Base-by-base conservation (phyloP, 2,329 filamentous ascomycete genomes). In the Hymenoscyphus repandus region DNA sequence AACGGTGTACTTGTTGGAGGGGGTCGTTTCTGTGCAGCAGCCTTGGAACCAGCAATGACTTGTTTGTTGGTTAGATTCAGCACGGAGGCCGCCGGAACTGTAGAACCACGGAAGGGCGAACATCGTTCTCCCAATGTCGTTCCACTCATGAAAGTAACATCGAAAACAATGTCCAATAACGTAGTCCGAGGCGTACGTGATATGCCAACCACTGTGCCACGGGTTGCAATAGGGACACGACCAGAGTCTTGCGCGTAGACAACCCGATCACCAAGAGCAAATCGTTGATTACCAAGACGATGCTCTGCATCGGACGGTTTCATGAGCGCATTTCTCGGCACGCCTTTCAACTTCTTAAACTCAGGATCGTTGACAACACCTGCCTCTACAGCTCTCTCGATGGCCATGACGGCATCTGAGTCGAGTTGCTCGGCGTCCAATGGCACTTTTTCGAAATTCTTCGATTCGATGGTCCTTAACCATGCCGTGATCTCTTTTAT, bases 291-390 rank as follows among this genome's bases (percentile, higher is more conserved):
- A 50, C 88, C 85, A 37, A 97, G 80, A 47, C 91, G 85, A 66
- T 96, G 88, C 68, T 96, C 91, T n/a, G 91, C 91, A 70, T 99
- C 93, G 1, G 85, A 79, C n/a, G 95, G 95, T 66, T 95, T 95
- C 64, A 99, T 76, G 15, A 99, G 74, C 7, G 90, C 93, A 59
- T 85, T 85, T 47, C 95, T 84, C 45, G 93, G 93, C 40, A 96
- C 90, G 49, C 84, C 83, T 52, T 82, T 84, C 55, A 96, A 77
- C 63, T 82, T 87, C 73, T 85, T 88, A 47, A 80, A 74, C 36
- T 83, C 76, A 13, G 77, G 69, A 12, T 75, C 77, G 20, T 74
- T 72, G 38, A 74, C 70, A 53, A 76, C 72, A 27, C 80, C 70
- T 47, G 76, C 69, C 45, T 96, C 89, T 2, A 90, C 88, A 38